These are phyloP conservation scores for Penicillium sp. DNA, from an alignment of 2,329 filamentous ascomycete genomes.

Conservation along the genomic window DNA sequence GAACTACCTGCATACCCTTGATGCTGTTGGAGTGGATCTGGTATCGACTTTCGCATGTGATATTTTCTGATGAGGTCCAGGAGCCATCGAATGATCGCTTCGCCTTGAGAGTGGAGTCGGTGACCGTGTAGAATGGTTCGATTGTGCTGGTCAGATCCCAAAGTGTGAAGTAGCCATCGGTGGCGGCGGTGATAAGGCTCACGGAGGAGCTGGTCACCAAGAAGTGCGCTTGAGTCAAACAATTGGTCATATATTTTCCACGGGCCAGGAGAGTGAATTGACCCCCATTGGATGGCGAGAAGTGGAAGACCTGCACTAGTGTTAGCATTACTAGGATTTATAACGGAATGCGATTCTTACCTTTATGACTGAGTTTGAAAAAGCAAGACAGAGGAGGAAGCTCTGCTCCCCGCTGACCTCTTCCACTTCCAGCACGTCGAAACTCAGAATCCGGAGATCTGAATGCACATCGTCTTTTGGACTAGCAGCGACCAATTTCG, in stretches of 20 bases:
- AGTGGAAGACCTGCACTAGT: slow-evolving; percentile 45
- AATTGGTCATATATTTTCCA: slow-evolving; percentile 66
- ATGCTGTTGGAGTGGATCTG: slow-evolving; percentile 76
- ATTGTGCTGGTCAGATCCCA: slow-evolving; percentile 49
- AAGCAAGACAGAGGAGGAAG: slow-evolving; percentile 65
- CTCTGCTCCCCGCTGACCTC: slow-evolving; percentile 22
- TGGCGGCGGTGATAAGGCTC: slow-evolving; percentile 61
- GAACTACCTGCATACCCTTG: slow-evolving; percentile 52
- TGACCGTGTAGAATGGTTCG: slow-evolving; percentile 28
- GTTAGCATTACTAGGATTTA: slow-evolving; percentile 12
- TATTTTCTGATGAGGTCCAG: slow-evolving; percentile 15
- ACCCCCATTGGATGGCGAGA: slow-evolving; percentile 25
- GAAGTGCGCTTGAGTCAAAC: slow-evolving; percentile 63
- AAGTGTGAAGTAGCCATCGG: slow-evolving; percentile 70
- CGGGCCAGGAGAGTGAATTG: slow-evolving; percentile 47
- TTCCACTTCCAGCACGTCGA: slow-evolving; percentile 54
- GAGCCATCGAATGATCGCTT: slow-evolving; percentile 25
- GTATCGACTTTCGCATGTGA: slow-evolving; percentile 38
- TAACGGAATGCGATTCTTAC: slow-evolving; percentile 31
- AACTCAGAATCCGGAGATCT: slow-evolving; percentile 78
- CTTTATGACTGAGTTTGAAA: slow-evolving; percentile 79
- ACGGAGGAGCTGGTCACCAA: slow-evolving; percentile 44
- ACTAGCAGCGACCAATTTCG: slow-evolving; percentile 51
- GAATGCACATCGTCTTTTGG: slow-evolving; percentile 48
- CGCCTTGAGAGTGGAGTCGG: slow-evolving; percentile 16